Base-by-base conservation (phyloP, 805 yeast species). In the Nakazawaea holstii region DNA sequence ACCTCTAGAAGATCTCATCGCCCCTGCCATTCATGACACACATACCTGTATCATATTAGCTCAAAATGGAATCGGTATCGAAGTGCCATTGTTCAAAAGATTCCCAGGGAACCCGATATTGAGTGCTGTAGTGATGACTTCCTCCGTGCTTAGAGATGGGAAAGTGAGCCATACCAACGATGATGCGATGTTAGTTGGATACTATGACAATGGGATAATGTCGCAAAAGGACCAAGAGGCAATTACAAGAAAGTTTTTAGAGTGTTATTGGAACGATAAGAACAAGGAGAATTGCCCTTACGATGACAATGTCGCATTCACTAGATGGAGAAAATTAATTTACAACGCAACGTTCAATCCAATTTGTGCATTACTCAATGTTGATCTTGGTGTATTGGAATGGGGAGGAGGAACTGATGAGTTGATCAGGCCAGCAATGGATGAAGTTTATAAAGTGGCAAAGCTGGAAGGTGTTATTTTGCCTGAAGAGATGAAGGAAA, bases 291-390 rank as follows among this genome's bases (percentile, higher is more conserved):
- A 43, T 20, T 36, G 39, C 14, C 39, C 39, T 2, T 53, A 53
- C 31, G 70, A 66, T 46, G 48, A 48, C 9, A 53, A 65, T 45
- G 68, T 62, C 31, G 55, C 64, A 48, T 57, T 53, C 41, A 56
- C 66, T 6, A 59, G 77, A 52, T 68, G 74, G 72, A 64, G 60
- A 44, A 73, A 73, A 51, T 57, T 73, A 46, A 59, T 73, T 17
- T 73, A 72, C 52, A 73, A 73, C 47, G 69, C 73, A 13, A 60
- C 74, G 2, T 60, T 68, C 44, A 73, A 73, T 55, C 62, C 76
- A 6, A 59, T 70, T 4, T 60, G 73, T 43, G 63, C 71, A 1
- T 53, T 69, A 41, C 64, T 64, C 11, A 51, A 62, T 33, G 51
- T 65, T 28, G 73, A 69, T 48, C 61, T 61, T 37, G 66, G 66